A percentile compares a stretch with the other conserved stretches of the same genome.
Evolutionary conservation across 140 eudicot genomes (phyloP).

Genomic region (Bidens hawaiensis): DNA sequence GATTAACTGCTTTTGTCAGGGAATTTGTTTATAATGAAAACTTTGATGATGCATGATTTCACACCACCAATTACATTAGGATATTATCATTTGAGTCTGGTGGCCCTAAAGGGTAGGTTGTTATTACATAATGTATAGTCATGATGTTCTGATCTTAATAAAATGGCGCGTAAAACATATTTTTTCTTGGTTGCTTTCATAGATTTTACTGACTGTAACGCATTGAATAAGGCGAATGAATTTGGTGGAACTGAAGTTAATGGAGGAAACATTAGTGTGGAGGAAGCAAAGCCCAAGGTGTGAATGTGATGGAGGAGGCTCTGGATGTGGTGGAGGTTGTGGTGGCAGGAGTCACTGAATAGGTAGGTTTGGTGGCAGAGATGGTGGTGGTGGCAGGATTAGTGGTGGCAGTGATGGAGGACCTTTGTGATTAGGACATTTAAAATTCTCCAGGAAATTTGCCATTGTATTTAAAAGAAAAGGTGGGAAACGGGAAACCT

Average conservation of each 20-base stretch:
- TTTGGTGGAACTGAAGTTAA: constrained; percentile 48
- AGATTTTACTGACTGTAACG: constrained; percentile 45
- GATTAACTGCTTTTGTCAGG: constrained; percentile 42
- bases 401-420: constrained; percentile 34
- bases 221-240: constrained; percentile 54
- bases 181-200: constrained; percentile 64
- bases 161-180: not conserved
- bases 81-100: constrained; percentile 22
- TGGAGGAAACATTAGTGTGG: constrained; percentile 34
- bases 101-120: constrained; percentile 54
- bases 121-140: not conserved
- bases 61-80: not conserved
- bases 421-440: too few species aligned
- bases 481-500: too few species aligned
- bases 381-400: constrained; percentile 34
- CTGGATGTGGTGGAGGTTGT: too few species aligned
- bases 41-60: constrained; percentile 44
- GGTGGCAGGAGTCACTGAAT: too few species aligned
- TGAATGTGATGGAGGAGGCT: too few species aligned
- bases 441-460: too few species aligned
- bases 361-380: constrained; percentile 28
- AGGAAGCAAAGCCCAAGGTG: constrained; percentile 69
- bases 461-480: too few species aligned
- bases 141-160: too few species aligned
- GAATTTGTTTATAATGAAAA: constrained; percentile 52